Evolutionary conservation across 1,284 basidiomycete species (phyloP), one percentile per base, ranked within the genome.

Genomic region (Ganoderma leucocontextum): DNA sequence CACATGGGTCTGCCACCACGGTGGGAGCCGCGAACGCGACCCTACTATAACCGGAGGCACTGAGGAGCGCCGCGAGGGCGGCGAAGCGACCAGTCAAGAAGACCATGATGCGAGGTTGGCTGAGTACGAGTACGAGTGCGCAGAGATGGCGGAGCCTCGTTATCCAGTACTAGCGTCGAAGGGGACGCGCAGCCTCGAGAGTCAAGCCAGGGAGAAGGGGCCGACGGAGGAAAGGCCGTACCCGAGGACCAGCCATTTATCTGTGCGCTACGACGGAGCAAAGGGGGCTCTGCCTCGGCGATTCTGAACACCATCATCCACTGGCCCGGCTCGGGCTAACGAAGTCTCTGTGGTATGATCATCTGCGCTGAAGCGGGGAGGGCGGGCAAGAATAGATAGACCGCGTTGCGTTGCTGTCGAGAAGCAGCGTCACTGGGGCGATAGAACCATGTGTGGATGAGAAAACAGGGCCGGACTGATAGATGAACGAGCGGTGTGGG

Each of bases 1-100:
- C 80, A 73, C 87, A 89, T 39, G 87, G 85, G 72, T 88, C 86
- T n/a, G 70, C 69, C 19, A 22, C 47, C 1, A 60, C 44, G 22
- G 66, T 35, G 4, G 71, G 71, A 5, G 71, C 71, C 10, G 62
- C 62, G 44, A 70, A n/a, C 12, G 38, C 52, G 17, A 62, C 19
- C 15, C 12, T 29, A 13, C 60, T 36, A 49, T 25, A 4, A 25
- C 47, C 47, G 19, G 58, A 29, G 29, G 22, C 22, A 25, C 47
- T 39, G 35, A 65, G 41, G 60, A 70, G 63, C 5, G 63, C 63
- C 22, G 39, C 63, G 59, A 67, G 55, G 38, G 64, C 65, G 22
- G 63, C 63, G 44, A 70, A 60, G 53, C 66, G 64, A 13, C 47
- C 36, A 47, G 67, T 42, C 35, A 62, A 36, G 62, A 55, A 39